Evolutionary conservation across 2,329 filamentous ascomycete genomes (phyloP).

Genomic region (Remersonia thermophila): DNA sequence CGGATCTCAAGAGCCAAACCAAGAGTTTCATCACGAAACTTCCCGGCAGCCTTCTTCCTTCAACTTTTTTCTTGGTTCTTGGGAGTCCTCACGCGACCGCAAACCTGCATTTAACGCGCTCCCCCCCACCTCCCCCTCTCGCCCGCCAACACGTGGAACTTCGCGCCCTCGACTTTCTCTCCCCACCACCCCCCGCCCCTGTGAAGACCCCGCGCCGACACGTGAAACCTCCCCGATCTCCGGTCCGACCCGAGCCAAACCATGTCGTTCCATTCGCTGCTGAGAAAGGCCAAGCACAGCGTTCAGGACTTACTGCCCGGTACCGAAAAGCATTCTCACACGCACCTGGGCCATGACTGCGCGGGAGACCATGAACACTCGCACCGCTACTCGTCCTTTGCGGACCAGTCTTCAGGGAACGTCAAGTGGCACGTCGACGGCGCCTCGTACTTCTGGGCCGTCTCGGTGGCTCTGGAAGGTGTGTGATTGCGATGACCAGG

Average conservation of each 20-base stretch:
- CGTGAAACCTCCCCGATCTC: not conserved
- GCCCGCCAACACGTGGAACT: no score
- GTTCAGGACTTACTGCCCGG: constrained; percentile 23
- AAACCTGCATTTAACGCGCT: no score
- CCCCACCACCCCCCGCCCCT: no score
- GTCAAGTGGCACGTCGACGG: constrained; percentile 85
- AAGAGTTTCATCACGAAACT: no score
- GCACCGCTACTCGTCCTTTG: constrained; percentile 56
- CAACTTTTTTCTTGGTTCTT: no score
- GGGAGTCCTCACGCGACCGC: not conserved
- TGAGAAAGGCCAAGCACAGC: constrained; percentile 30
- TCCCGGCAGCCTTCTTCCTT: no score
- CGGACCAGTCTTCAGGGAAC: constrained; percentile 58
- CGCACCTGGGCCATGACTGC: constrained; percentile 25
- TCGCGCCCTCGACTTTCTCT: no score
- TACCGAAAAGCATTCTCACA: constrained; percentile 30
- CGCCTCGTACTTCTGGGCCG: constrained; percentile 74
- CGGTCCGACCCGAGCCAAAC: not conserved
- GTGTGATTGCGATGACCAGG: not conserved
- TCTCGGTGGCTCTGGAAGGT: constrained; percentile 64
- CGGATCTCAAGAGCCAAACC: no score
- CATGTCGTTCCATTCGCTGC: constrained; percentile 30
- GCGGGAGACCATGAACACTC: constrained; percentile 31
- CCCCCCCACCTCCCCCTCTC: no score
- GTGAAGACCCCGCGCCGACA: no score